Percentiles rank a stretch among this genome's conserved stretches.
These are phyloP conservation scores for Aspergillus sergii DNA, from an alignment of 2,329 filamentous ascomycete genomes.

Conservation along the genomic window DNA sequence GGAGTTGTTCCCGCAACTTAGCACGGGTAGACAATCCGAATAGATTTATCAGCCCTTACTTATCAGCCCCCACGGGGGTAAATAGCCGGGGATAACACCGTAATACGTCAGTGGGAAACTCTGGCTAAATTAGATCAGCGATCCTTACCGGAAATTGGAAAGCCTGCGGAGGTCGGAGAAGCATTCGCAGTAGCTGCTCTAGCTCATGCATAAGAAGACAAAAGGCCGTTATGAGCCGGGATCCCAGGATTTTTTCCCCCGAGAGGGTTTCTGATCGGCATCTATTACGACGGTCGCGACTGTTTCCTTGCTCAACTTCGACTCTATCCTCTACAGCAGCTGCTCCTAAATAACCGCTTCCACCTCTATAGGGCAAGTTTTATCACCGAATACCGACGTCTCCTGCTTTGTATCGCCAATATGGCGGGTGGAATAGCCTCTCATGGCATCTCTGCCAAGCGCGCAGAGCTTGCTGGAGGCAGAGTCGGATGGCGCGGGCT, in stretches of 20 bases:
- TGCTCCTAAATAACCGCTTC: not conserved
- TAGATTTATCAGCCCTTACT: not conserved
- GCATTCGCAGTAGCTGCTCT: not conserved
- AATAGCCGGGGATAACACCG: not conserved
- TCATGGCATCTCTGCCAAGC: slow-evolving; percentile 34
- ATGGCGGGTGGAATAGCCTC: slow-evolving; percentile 13
- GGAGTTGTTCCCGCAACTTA: not conserved
- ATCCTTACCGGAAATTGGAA: slow-evolving; percentile 3
- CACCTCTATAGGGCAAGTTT: not conserved
- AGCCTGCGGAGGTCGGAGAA: not conserved
- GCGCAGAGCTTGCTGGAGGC: slow-evolving; percentile 37
- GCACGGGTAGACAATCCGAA: not conserved
- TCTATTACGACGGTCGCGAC: not conserved
- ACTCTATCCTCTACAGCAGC: not conserved
- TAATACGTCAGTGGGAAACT: slow-evolving; percentile 1
- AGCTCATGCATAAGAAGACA: not conserved
- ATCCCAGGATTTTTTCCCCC: not conserved
- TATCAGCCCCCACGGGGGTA: slow-evolving; percentile 8
- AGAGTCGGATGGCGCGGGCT: slow-evolving; percentile 50
- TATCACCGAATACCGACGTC: not conserved
- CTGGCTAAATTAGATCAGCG: slow-evolving; percentile 11
- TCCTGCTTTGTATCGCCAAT: not conserved
- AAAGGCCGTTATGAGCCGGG: not conserved
- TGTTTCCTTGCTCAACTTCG: not conserved
- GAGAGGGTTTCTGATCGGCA: not conserved